A percentile compares a stretch with the other conserved stretches of the same genome.
phyloP scores from a whole-genome alignment of 352 stramenopile genomes.

The Phytophthora cactorum region DNA sequence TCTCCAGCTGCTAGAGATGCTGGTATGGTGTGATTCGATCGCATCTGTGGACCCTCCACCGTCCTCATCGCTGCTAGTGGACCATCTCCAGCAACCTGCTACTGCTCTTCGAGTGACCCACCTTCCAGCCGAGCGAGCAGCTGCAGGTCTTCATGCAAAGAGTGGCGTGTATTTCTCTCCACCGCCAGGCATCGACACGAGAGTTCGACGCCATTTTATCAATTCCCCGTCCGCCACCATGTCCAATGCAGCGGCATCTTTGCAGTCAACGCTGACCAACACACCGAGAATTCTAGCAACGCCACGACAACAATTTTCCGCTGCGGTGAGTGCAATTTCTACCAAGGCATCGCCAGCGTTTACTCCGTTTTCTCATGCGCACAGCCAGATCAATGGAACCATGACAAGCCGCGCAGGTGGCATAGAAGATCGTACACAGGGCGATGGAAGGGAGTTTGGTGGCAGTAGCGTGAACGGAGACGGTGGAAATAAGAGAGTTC shows the following conservation, averaged over 20 bases:
- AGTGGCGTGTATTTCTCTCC: constrained; percentile 63
- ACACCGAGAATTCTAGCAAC: constrained; percentile 74
- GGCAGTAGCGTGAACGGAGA: constrained; percentile 9
- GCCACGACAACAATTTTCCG: constrained; percentile 77
- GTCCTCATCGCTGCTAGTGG: constrained; percentile 28
- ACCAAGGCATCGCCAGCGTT: constrained; percentile 79
- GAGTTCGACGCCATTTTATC: constrained; percentile 70
- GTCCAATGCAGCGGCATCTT: constrained; percentile 73
- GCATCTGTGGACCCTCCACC: constrained; percentile 12
- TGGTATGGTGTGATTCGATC: constrained; percentile 68
- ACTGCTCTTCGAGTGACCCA: constrained; percentile 31
- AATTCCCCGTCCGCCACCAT: constrained; percentile 70
- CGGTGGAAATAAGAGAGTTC: constrained; percentile 10
- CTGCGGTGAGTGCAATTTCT: constrained; percentile 78
- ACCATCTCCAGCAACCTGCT: constrained; percentile 46
- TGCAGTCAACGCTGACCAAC: constrained; percentile 77
- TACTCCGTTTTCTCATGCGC: constrained; percentile 51
- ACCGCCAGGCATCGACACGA: constrained; percentile 70
- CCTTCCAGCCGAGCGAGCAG: constrained; percentile 20
- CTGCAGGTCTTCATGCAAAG: constrained; percentile 56
- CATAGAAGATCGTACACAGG: constrained; percentile 17
- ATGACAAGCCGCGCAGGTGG: constrained; percentile 17
- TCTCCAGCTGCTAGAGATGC: constrained; percentile 68
- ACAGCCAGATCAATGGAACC: constrained; percentile 28
- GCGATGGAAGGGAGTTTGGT: constrained; percentile 21